These are phyloP conservation scores for Epichloe glyceriae DNA, from an alignment of 2,329 filamentous ascomycete genomes.

Conservation along the genomic window DNA sequence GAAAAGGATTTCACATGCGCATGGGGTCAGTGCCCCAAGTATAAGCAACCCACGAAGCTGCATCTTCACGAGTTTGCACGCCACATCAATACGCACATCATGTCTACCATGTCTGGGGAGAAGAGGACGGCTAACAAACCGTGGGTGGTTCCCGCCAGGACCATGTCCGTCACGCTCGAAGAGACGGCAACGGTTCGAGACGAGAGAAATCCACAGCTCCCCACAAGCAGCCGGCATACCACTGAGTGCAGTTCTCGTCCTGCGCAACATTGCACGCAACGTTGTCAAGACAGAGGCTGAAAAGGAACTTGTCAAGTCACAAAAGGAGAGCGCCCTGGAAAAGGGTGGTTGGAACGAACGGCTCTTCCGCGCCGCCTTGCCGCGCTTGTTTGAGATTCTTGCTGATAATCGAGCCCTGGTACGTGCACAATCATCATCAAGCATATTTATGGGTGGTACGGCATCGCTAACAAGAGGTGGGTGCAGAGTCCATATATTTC, in stretches of 20 bases:
- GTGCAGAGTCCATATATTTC: conserved; percentile 27
- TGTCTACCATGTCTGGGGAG: conserved; percentile 18
- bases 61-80: conserved; percentile 39
- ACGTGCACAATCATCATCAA: conserved; percentile 15
- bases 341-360: conserved; percentile 51
- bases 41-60: conserved; percentile 30
- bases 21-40: conserved; percentile 55
- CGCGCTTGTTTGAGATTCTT: conserved; percentile 55
- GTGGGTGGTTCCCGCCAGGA: conserved; percentile 43
- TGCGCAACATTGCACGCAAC: conserved; percentile 65
- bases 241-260: conserved; percentile 62
- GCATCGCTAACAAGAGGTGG: conserved; percentile 8
- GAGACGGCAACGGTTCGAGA: conserved; percentile 44
- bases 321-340: conserved; percentile 28
- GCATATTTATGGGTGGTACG: neutral
- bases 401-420: conserved; percentile 54
- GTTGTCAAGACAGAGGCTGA: conserved; percentile 47
- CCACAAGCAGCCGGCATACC: conserved; percentile 63
- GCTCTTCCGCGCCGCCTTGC: conserved; percentile 52
- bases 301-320: conserved; percentile 37
- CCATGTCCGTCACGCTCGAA: conserved; percentile 39
- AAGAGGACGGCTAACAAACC: conserved; percentile 13
- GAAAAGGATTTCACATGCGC: conserved; percentile 44
- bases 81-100: conserved; percentile 59
- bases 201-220: conserved; percentile 44